Base-by-base conservation (phyloP, 768 basidiomycete genomes). In the Coprinellus micaceus region DNA sequence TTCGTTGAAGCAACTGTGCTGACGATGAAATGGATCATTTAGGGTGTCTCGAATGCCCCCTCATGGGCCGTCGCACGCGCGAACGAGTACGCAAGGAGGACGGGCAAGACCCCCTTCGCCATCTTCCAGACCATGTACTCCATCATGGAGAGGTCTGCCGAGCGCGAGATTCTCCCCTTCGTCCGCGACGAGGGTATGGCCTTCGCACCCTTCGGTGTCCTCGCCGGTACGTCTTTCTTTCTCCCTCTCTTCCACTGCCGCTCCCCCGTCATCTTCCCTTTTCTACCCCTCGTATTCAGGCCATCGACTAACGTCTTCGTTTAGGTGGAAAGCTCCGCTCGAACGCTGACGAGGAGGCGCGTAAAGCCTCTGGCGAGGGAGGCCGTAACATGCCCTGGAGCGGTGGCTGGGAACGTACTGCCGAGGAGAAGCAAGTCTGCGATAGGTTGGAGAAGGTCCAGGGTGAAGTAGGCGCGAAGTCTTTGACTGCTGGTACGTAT, bases 251-350 rank as follows among this genome's bases (percentile, higher is more conserved):
- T n/a, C n/a, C n/a, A n/a, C n/a, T n/a, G n/a, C n/a, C n/a, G n/a
- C n/a, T n/a, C n/a, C n/a, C n/a, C n/a, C n/a, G n/a, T n/a, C n/a
- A n/a, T n/a, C n/a, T n/a, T n/a, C n/a, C n/a, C n/a, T n/a, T n/a
- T n/a, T n/a, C n/a, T n/a, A n/a, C n/a, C n/a, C n/a, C n/a, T n/a
- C n/a, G n/a, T n/a, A n/a, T n/a, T n/a, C n/a, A n/a, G n/a, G n/a
- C n/a, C n/a, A n/a, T n/a, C n/a, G n/a, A n/a, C n/a, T n/a, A n/a
- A n/a, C n/a, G n/a, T n/a, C n/a, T n/a, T n/a, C n/a, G n/a, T n/a
- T n/a, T n/a, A n/a, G n/a, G 53, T 3, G 71, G 73, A 59, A 83
- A 82, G 56, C 72, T 87, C 21, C 70, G 81, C 50, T 85, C 82
- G 0, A 68, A 76, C 11, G 86, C n/a, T 3, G 41, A 55, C 19